Evolutionary conservation across 345 rosid genomes (phyloP), one percentile per base, ranked within the genome.

Genomic region (Firmiana major): DNA sequence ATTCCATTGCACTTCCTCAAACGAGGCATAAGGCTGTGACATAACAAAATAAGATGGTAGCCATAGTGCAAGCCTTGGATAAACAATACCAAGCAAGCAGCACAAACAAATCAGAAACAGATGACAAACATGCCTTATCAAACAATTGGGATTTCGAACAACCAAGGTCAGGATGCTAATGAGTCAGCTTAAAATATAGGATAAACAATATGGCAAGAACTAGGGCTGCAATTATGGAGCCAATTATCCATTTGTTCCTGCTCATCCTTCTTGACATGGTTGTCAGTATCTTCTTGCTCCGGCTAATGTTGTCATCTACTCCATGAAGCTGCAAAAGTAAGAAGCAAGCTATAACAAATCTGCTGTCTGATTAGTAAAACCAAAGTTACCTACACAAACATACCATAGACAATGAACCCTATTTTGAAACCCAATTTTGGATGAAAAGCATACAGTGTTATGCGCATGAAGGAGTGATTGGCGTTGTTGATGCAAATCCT

Each of bases 401-500:
- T 15, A 3, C 40, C 3, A 42, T n/a, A 26, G 8, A 42, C 31
- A 10, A 65, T 36, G 55, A 42, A 48, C 15, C 22, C 65, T 21
- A 42, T 42, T 8, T 34, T 16, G 26, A 26, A 71, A 26, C 21
- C 1, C 4, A n/a, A 54, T 66, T 24, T 17, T 11, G 48, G n/a
- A 28, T 38, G 55, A 9, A 70, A 59, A 19, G 40, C 69, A 46
- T 85, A 87, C 95, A 19, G 83, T 86, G 78, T 73, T 74, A 77
- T 87, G 84, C 7, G 90, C 87, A 62, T 88, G 90, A 24, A 91
- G 78, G 60, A 89, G 89, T 74, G 96, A 82, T 73, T 89, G 87
- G 58, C 90, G 77, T 67, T 88, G 90, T 66, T 87, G 88, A 84
- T 88, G 88, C 79, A 89, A 82, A 83, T 88, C 93, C 79, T 88